phyloP scores from a whole-genome alignment of 257 asterid genomes.

The Jaltomata sinuosa region DNA sequence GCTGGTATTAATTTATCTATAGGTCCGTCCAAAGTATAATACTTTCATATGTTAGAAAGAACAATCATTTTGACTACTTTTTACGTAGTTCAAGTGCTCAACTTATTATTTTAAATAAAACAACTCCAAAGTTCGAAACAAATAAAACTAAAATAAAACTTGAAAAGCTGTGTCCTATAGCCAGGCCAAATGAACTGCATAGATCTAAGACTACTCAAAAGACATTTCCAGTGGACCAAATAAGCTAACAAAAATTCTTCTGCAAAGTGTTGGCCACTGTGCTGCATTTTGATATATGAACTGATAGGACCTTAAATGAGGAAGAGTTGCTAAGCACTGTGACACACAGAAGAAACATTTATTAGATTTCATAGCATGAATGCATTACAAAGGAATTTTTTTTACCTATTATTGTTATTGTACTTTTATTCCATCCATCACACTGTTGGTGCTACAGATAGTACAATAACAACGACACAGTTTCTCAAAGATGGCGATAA shows the following conservation, averaged over 20 bases:
- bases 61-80: not conserved
- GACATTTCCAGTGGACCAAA: too few species aligned
- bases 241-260: too few species aligned
- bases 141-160: not conserved
- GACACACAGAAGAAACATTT: not conserved
- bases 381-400: not conserved
- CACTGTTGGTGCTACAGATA: not conserved
- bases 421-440: not conserved
- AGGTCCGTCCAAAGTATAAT: not conserved
- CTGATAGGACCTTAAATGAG: not conserved
- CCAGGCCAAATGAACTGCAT: not conserved
- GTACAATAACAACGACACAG: not conserved
- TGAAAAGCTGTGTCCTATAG: not conserved
- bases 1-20: not conserved
- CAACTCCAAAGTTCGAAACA: not conserved
- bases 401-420: not conserved
- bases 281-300: not conserved
- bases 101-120: not conserved
- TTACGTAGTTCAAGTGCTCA: not conserved
- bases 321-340: not conserved
- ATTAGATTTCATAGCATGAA: not conserved
- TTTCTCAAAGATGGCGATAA: not conserved
- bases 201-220: too few species aligned
- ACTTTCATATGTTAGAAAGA: not conserved
- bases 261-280: too few species aligned